A percentile compares a stretch with the other conserved stretches of the same genome.
phyloP scores from a whole-genome alignment of 768 basidiomycete genomes.

The Lactifluus pinguis region DNA sequence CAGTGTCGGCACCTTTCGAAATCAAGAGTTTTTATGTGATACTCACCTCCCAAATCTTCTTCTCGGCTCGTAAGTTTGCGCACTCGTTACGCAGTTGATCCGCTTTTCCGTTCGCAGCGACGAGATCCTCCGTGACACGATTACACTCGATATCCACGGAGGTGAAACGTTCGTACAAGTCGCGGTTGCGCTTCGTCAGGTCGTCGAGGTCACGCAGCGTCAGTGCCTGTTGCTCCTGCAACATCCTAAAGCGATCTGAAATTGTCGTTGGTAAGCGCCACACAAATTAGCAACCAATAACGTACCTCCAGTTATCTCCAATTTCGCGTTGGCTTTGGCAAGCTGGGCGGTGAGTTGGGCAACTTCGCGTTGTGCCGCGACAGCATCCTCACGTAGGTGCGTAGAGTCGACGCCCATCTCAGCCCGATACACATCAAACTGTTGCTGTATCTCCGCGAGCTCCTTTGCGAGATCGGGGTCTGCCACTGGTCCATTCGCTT shows the following conservation, averaged over 20 bases:
- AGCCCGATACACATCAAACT: slow-evolving; percentile 70
- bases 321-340: slow-evolving; percentile 78
- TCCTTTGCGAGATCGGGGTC: slow-evolving; percentile 43
- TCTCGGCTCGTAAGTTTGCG: slow-evolving; percentile 86
- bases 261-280: neutral
- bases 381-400: slow-evolving; percentile 62
- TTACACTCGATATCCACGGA: slow-evolving; percentile 68
- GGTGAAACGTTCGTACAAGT: slow-evolving; percentile 64
- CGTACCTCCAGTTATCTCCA: slow-evolving; percentile 69
- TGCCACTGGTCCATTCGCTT: slow-evolving; percentile 1
- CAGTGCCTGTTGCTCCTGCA: slow-evolving; percentile 56
- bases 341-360: slow-evolving; percentile 55
- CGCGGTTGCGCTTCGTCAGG: slow-evolving; percentile 56
- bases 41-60: slow-evolving; percentile 83
- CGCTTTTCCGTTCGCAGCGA: slow-evolving; percentile 45
- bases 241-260: slow-evolving; percentile 60
- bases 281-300: neutral
- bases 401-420: slow-evolving; percentile 77
- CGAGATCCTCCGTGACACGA: slow-evolving; percentile 58
- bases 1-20: neutral
- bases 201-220: slow-evolving; percentile 60
- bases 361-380: slow-evolving; percentile 54
- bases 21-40: neutral
- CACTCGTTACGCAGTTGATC: slow-evolving; percentile 80
- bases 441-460: slow-evolving; percentile 62